phyloP scores from a whole-genome alignment of 1,284 basidiomycete species.

The Baeospora myosura region DNA sequence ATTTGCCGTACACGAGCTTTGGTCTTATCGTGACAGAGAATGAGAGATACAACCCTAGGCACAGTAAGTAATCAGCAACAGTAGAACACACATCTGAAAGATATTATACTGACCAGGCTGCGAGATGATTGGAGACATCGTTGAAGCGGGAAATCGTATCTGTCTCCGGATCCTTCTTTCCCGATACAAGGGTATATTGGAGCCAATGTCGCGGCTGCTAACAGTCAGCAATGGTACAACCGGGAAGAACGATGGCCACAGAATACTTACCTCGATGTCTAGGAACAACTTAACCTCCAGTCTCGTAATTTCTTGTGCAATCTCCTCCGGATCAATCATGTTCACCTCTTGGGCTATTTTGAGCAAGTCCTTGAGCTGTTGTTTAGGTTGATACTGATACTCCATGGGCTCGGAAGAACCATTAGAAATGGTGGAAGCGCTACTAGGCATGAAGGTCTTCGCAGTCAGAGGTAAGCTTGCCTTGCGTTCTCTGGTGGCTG shows the following conservation, averaged over 20 bases:
- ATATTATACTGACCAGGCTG: constrained; percentile 52
- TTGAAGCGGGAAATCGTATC: constrained; percentile 67
- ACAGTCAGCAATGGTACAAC: not conserved
- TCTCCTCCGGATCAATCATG: constrained; percentile 46
- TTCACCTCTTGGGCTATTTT: constrained; percentile 49
- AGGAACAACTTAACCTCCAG: constrained; percentile 57
- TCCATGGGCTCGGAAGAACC: constrained; percentile 15
- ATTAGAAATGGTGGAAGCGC: constrained; percentile 19
- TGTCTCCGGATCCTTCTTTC: constrained; percentile 52
- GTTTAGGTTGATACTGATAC: constrained; percentile 32
- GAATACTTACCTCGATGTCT: constrained; percentile 52
- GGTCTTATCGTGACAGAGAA: constrained; percentile 69
- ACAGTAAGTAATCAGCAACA: constrained; percentile 8
- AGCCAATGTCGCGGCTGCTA: constrained; percentile 84
- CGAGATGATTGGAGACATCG: constrained; percentile 66
- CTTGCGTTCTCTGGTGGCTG: constrained; percentile 48
- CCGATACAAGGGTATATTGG: constrained; percentile 60
- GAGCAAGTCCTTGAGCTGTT: constrained; percentile 56
- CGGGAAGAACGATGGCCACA: not conserved
- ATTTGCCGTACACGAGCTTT: constrained; percentile 62
- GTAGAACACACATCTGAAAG: not conserved
- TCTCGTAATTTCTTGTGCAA: constrained; percentile 75
- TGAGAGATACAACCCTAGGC: constrained; percentile 67
- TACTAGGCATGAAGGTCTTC: constrained; percentile 27
- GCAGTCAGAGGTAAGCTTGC: constrained; percentile 50